A percentile compares a stretch with the other conserved stretches of the same genome.
These are phyloP conservation scores for Vitis hybrid DNA, from an alignment of 177 flowering plant genomes.

Conservation along the genomic window DNA sequence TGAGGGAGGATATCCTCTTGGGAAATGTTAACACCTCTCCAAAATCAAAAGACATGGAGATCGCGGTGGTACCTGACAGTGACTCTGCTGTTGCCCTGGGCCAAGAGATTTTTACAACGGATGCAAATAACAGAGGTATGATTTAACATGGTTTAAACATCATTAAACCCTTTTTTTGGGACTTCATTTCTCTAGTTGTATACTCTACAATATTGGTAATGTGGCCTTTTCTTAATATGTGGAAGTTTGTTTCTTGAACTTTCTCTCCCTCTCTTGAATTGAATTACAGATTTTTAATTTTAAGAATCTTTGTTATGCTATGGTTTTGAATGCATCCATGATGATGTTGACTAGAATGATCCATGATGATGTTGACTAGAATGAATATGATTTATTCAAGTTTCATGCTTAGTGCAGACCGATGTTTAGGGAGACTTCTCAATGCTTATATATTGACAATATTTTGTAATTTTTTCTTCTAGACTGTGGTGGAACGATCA, in stretches of 20 bases:
- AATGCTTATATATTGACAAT: not conserved
- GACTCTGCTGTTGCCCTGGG: slow-evolving; percentile 12
- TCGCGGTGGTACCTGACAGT: slow-evolving; percentile 4
- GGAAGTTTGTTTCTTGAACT: not conserved
- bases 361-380: not conserved
- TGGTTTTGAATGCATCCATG: not conserved
- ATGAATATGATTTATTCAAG: not conserved
- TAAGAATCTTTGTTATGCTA: not conserved
- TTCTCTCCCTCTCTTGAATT: not conserved
- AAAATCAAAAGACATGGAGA: slow-evolving; percentile 23
- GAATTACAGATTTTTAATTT: not conserved
- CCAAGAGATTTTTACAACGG: slow-evolving; percentile 16
- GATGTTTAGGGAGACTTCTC: not conserved
- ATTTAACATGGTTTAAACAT: not conserved
- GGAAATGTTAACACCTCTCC: slow-evolving; percentile 31
- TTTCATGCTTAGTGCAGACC: not conserved
- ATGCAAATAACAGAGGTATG: slow-evolving; percentile 24
- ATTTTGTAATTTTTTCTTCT: slow-evolving; percentile 1
- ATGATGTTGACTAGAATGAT: not conserved
- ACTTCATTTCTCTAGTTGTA: too few species aligned
- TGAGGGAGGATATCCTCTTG: slow-evolving; percentile 26
- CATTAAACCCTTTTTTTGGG: not conserved
- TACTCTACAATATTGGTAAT: too few species aligned
- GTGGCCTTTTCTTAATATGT: too few species aligned
- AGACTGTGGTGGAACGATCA: slow-evolving; percentile 19